These are phyloP conservation scores for Helichrysum umbraculigerum DNA, from an alignment of 129 eudicot genomes.

Conservation along the genomic window DNA sequence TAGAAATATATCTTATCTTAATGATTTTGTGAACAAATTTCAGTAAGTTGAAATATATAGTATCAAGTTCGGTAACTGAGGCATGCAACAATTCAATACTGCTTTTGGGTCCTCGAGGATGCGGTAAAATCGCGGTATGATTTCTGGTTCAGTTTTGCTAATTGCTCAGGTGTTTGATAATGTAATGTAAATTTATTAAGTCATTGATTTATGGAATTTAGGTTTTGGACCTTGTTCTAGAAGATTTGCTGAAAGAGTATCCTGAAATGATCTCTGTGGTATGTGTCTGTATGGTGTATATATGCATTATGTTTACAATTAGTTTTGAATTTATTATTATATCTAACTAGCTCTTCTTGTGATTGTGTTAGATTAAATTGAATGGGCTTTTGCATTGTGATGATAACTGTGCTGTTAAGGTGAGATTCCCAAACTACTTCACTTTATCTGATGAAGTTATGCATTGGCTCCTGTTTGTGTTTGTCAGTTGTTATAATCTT, in stretches of 20 bases:
- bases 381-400: constrained; percentile 94
- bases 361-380: constrained; percentile 60
- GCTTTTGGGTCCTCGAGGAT: constrained; percentile 96
- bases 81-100: constrained; percentile 85
- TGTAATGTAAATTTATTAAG: not conserved
- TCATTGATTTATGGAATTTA: constrained; percentile 25
- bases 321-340: not conserved
- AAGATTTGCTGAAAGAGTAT: constrained; percentile 64
- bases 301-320: not conserved
- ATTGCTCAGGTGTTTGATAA: not conserved
- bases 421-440: constrained; percentile 24
- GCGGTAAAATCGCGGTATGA: constrained; percentile 79
- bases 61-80: constrained; percentile 85
- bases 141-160: not conserved
- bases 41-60: constrained; percentile 84
- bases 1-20: not conserved
- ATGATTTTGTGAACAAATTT: constrained; percentile 11
- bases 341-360: constrained; percentile 5
- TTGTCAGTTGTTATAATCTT: too few relatives aligned
- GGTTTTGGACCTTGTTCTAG: constrained; percentile 95
- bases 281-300: constrained; percentile 4
- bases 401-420: constrained; percentile 93
- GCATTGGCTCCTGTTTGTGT: not conserved
- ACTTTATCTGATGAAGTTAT: constrained; percentile 2
- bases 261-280: constrained; percentile 92